Base-by-base conservation (phyloP, 139 green algal species). In the Chlamydomonas sp. region DNA sequence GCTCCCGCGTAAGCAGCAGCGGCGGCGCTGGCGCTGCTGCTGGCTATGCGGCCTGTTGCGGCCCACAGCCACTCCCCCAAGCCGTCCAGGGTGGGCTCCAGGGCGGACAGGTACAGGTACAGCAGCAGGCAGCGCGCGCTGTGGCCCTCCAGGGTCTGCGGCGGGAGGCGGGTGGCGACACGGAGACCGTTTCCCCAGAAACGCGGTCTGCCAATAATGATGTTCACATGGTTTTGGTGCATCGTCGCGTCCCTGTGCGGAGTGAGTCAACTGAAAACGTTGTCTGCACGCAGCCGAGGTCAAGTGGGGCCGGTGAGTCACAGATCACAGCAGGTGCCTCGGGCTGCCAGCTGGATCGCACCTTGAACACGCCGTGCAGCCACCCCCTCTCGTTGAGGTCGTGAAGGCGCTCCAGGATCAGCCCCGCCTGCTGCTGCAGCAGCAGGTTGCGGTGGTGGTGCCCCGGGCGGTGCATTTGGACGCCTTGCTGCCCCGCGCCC, bases 321-420 rank as follows among this genome's bases (percentile, higher is more conserved):
- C 3, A 60, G 67, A 8, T 6, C 75, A 14, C n/a, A 16, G 20
- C 20, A 15, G 20, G 5, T 61, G 20, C 73, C 58, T 18, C 75
- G 14, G 57, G 14, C 2, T 57, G 60, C 3, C 15, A 31, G 4
- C 66, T 1, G 66, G 67, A 57, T 4, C 80, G 3, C 83, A 87
- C 83, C 83, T 62, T 57, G 73, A 87, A 87, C 18, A 75, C 83
- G n/a, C 83, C 83, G 4, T 80, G 73, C 15, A 87, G 73, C 83
- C 83, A 87, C n/a, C 83, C 72, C 14, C 83, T 6, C 63, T 87
- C 83, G 83, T 74, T 87, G 59, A 81, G 31, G 7, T 62, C 14
- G n/a, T 87, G 83, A 62, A 87, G 83, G 14, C 62, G n/a, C 83
- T 87, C 62, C 31, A 87, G 31, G 16, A 87, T 73, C 83, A 87